These are phyloP conservation scores for Zymoseptoria pseudotritici DNA, from an alignment of 2,329 filamentous ascomycete genomes.

Conservation along the genomic window DNA sequence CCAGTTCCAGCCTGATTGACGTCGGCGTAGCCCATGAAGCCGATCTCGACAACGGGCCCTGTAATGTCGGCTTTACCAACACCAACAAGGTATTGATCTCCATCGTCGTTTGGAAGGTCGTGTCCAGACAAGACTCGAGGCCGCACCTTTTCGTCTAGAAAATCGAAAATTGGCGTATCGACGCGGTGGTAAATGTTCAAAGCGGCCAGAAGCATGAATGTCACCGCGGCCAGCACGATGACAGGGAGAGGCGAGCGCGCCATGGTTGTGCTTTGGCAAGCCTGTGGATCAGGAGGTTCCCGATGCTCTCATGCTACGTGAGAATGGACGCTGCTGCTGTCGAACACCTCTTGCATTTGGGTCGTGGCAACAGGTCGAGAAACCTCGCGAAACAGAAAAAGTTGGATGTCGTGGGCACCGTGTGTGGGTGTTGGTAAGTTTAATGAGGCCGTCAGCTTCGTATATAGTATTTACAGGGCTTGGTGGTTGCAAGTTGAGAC, in stretches of 20 bases:
- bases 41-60: constrained; percentile 79
- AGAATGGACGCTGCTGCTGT: neutral
- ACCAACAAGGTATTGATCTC: constrained; percentile 51
- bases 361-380: neutral
- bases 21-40: constrained; percentile 87
- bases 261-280: constrained; percentile 16
- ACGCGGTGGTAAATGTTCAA: constrained; percentile 14
- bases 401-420: neutral
- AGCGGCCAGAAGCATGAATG: constrained; percentile 11
- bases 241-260: constrained; percentile 13
- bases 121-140: neutral
- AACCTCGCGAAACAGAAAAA: neutral
- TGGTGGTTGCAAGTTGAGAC: neutral
- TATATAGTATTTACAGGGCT: neutral
- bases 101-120: constrained; percentile 2
- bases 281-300: constrained; percentile 39
- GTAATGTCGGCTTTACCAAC: constrained; percentile 68
- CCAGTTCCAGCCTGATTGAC: constrained; percentile 74
- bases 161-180: constrained; percentile 9
- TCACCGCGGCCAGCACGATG: constrained; percentile 11
- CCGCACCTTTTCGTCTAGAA: constrained; percentile 2
- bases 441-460: neutral
- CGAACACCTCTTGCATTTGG: neutral
- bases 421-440: neutral
- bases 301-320: neutral